phyloP scores from a whole-genome alignment of 2,329 filamentous ascomycete genomes.

The Fusarium bactridioides region DNA sequence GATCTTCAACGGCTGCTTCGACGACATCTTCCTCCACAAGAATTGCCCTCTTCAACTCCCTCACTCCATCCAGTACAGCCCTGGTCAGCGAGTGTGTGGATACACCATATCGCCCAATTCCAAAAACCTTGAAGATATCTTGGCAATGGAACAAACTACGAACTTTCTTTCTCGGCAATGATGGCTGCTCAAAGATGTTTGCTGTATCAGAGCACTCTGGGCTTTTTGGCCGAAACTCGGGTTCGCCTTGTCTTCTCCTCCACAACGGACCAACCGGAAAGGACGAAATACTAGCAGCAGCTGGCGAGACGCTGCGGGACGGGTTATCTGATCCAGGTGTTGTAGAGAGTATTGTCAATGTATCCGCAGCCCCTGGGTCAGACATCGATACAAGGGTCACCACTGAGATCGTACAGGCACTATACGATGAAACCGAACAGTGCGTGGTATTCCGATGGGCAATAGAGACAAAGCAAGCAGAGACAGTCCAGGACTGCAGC shows the following conservation, averaged over 20 bases:
- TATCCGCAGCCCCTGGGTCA: conserved; percentile 18
- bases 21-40: conserved; percentile 26
- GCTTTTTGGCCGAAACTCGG: conserved; percentile 12
- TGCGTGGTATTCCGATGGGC: conserved; percentile 27
- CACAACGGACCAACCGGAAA: conserved; percentile 28
- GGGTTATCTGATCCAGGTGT: conserved; percentile 12
- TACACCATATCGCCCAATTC: conserved; percentile 23
- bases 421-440: conserved; percentile 19
- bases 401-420: conserved; percentile 27
- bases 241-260: conserved; percentile 24
- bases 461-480: conserved; percentile 21
- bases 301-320: conserved; percentile 24
- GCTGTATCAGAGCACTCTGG: conserved; percentile 32
- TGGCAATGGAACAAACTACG: conserved; percentile 33
- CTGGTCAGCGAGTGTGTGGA: conserved; percentile 27
- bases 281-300: conserved; percentile 24
- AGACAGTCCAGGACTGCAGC: conserved; percentile 6
- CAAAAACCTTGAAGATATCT: conserved; percentile 24
- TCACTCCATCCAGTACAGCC: conserved; percentile 28
- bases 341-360: conserved; percentile 27
- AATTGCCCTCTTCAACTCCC: conserved; percentile 25
- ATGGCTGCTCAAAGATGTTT: conserved; percentile 25
- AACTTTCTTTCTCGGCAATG: conserved; percentile 29
- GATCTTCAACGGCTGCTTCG: conserved; percentile 25
- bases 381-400: conserved; percentile 17